A percentile compares a stretch with the other conserved stretches of the same genome.
Evolutionary conservation across 768 basidiomycete species (phyloP).

Genomic region (Leccinum longicurvipes): DNA sequence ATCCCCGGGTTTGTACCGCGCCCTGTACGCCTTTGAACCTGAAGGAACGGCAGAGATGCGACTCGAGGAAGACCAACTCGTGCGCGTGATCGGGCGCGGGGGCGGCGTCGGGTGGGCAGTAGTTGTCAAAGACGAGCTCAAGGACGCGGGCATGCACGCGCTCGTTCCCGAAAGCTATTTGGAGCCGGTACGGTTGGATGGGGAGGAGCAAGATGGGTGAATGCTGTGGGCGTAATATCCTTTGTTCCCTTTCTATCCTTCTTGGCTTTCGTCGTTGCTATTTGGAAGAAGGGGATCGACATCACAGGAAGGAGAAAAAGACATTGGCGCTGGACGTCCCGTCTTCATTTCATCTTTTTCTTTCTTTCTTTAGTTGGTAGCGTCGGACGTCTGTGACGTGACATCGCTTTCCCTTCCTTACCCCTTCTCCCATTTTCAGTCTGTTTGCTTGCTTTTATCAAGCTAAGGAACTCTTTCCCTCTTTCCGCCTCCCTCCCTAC

Average conservation of each 20-base stretch:
- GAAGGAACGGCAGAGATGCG: constrained; percentile 84
- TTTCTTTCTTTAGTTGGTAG: background rate
- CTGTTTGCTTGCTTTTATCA: constrained; percentile 6
- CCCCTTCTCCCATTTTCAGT: background rate
- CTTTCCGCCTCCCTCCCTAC: background rate
- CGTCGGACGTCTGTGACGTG: no score
- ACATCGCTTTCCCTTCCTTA: no score
- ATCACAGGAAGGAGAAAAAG: background rate
- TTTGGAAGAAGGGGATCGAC: background rate
- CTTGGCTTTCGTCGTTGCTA: background rate
- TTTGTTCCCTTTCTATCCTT: background rate
- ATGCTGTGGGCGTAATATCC: background rate
- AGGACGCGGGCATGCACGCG: constrained; percentile 50
- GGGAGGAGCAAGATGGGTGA: constrained; percentile 17
- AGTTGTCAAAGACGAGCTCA: constrained; percentile 43
- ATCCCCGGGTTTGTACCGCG: constrained; percentile 70
- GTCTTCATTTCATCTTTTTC: background rate
- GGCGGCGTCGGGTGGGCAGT: constrained; percentile 83
- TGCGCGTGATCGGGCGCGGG: constrained; percentile 68
- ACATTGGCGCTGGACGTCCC: background rate
- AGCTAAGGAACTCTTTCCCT: background rate
- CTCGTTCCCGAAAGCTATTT: constrained; percentile 80
- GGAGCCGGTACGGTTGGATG: constrained; percentile 47
- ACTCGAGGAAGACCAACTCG: constrained; percentile 71
- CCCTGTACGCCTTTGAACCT: constrained; percentile 74